Base-by-base conservation (phyloP, 1,284 basidiomycete genomes). In the Stereum hirsutum region DNA sequence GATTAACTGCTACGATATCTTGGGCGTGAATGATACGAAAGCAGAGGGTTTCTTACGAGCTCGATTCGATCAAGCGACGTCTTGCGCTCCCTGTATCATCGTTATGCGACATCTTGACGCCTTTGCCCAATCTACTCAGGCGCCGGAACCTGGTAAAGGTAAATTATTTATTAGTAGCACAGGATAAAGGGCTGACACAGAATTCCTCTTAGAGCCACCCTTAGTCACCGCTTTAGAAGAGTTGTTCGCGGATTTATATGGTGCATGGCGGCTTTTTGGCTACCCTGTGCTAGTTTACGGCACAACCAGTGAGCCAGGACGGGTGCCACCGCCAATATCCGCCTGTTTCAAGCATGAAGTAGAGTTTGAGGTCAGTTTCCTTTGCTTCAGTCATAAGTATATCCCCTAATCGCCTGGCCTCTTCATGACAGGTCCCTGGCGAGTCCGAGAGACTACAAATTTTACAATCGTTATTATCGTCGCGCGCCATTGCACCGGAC, bases 281-380 rank as follows among this genome's bases (percentile, higher is more conserved):
- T 78, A 73, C 51, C 87, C 89, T 7, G 74, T 84, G 2, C 57
- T 93, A 7, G 66, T 92, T 4, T 60, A 92, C 41, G 94, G 78
- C 4, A 94, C 88, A 1, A 84, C 83, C 0, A 74, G 74, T 35
- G 85, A 89, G 42, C 63, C 74, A 2, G 80, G 81, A 25, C 72
- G 74, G 30, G 70, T 94, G 5, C 81, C 90, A 0, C 61, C 75
- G 3, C 72, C 73, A 3, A 64, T 96, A 2, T 58, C 89, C 23
- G 74, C 76, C 2, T 80, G 74, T 47, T 97, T 98, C 68, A 97
- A 96, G 61, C 90, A 95, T 56, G 87, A 93, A 54, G 68, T 97
- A 21, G 57, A 62, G 0, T 77, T 95, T 36, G 75, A 88, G 63
- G 90, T 89, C 46, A 40, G 64, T n/a, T 15, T 11, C 11, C 38